Base-by-base conservation (phyloP, 495 filamentous ascomycete species). In the Trichodelitschia bisporula region DNA sequence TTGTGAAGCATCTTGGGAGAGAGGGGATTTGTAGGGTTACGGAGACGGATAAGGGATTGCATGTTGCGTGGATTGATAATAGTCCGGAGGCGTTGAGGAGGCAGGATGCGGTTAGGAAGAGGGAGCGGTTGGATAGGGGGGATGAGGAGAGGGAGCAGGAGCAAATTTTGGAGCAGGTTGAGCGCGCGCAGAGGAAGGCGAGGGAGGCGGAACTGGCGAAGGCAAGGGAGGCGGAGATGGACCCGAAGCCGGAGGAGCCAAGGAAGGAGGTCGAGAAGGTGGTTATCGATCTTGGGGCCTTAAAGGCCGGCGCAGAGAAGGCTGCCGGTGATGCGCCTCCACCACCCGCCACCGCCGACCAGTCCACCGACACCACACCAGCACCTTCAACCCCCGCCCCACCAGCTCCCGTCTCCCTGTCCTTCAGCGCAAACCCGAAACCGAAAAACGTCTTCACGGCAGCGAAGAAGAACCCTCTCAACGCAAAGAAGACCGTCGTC, bases 51-150 rank as follows among this genome's bases (percentile, higher is more conserved):
- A 53, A 52, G 35, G 78, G 86, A 1, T 38, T 93, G 10, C 71
- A 78, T 40, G 62, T 99, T 30, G 61, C 69, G 3, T 99, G 83
- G 77, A 68, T 93, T 18, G 84, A 99, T 50, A 76, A 83, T 41
- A 72, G 64, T 18, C 77, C 80, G 0, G 83, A 90, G 30, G 76
- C 79, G 0, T 53, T 95, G 45, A 57, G 64, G 42, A 55, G 79
- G 30, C 61, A 73, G 27, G 83, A 93, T 35, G 78, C 74, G 15
- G 57, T 90, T 20, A 51, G 74, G 43, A 69, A 71, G 49, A 80
- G 77, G 51, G 82, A 95, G 47, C 55, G 72, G 37, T 66, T 73
- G 49, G 79, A 92, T 41, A 75, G 71, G 40, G 83, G 78, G 1
- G 82, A 91, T 41, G 89, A 92, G 47, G 75, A 89, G 45, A 49